These are phyloP conservation scores for Globisporangium spinosum DNA, from an alignment of 352 stramenopile genomes.

Conservation along the genomic window DNA sequence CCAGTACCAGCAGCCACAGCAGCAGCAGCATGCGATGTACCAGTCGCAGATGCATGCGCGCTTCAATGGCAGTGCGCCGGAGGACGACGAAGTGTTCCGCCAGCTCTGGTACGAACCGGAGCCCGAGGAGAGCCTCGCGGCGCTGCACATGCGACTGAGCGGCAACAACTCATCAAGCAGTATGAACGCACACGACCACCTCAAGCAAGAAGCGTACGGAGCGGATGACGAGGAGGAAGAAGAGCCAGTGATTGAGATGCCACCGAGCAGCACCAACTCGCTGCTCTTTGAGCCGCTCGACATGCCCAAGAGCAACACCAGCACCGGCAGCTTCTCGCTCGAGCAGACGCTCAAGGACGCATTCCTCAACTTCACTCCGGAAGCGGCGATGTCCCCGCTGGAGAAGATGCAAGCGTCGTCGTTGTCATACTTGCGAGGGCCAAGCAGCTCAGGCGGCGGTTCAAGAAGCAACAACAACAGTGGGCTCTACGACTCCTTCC, in stretches of 20 bases:
- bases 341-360: constrained; percentile 26
- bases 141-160: constrained; percentile 10
- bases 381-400: constrained; percentile 1
- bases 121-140: constrained; percentile 2
- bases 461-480: neutral
- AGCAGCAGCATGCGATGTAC: neutral
- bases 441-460: neutral
- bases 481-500: constrained; percentile 7
- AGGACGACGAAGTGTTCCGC: constrained; percentile 19
- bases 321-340: constrained; percentile 17
- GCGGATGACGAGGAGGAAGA: constrained; percentile 4
- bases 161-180: neutral
- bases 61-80: neutral
- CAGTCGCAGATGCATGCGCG: constrained; percentile 4
- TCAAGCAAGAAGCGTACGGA: neutral
- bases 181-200: neutral
- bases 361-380: constrained; percentile 25
- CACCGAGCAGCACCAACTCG: constrained; percentile 22
- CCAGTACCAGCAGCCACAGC: constrained; percentile 7
- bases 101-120: constrained; percentile 16
- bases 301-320: constrained; percentile 13
- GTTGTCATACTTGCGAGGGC: neutral
- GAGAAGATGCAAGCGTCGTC: constrained; percentile 6
- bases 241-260: constrained; percentile 6
- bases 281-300: constrained; percentile 21